Evolutionary conservation across 2,329 filamentous ascomycete species (phyloP), one percentile per base, ranked within the genome.

Genomic region (Neopestalotiopsis sp.): DNA sequence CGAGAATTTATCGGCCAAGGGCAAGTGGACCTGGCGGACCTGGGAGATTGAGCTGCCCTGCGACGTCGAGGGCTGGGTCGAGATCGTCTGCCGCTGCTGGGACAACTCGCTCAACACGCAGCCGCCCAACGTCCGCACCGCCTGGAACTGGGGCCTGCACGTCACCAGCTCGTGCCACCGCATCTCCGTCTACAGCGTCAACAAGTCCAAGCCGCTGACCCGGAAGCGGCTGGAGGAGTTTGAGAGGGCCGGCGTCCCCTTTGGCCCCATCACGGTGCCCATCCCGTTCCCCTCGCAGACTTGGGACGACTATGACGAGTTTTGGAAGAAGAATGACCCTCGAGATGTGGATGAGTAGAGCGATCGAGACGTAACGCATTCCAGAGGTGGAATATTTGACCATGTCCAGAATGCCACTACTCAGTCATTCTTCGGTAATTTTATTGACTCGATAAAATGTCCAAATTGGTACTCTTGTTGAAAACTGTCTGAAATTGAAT

Each of bases 121-220:
- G 73, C 88, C 88, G 0, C 81, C 84, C 0, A 82, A 82, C 70
- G 84, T 90, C 0, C 79, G 88, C 13, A 82, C 84, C 5, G 81
- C 86, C 0, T 91, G 87, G 85, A 92, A 92, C 73, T 91, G 89
- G 88, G 89, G 87, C 17, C 78, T 92, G 24, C 90, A 91, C 73
- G 89, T 92, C 3, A 92, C 89, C 0, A 87, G 84, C 6, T 88
- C 85, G 0, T 89, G 87, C 68, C 90, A 91, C 70, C 82, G 88
- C 1, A 83, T 91, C 72, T 86, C 83, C 65, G 77, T 91, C 6
- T 92, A 91, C 76, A 91, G 89, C 72, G 84, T 91, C 66, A 91
- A 91, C 77, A 83, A 79, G 72, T 81, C 78, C 1, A 83, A 80
- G 45, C 81, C 84, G 1, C 71, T 72, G 2, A 91, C 89, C 0